These are phyloP conservation scores for Penicillium freii DNA, from an alignment of 2,329 filamentous ascomycete genomes.

Conservation along the genomic window DNA sequence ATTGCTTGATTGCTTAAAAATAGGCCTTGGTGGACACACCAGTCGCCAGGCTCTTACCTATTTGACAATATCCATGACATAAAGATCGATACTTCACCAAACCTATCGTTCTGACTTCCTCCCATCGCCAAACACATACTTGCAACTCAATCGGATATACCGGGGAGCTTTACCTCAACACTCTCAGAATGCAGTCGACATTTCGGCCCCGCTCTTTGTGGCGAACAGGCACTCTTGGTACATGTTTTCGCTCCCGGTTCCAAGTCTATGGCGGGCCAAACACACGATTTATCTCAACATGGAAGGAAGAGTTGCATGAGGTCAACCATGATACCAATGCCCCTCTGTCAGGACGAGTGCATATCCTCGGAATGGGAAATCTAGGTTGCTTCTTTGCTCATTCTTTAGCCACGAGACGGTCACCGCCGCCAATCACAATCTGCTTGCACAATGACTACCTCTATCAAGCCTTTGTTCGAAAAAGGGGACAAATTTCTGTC, in stretches of 20 bases:
- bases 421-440: constrained; percentile 72
- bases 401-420: constrained; percentile 60
- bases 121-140: background rate
- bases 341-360: constrained; percentile 54
- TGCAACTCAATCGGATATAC: constrained; percentile 1
- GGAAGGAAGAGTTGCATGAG: constrained; percentile 29
- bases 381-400: constrained; percentile 77
- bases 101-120: background rate
- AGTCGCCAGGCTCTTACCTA: background rate
- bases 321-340: constrained; percentile 19
- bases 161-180: constrained; percentile 18
- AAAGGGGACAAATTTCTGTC: constrained; percentile 35
- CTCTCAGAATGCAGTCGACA: constrained; percentile 39
- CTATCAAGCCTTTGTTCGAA: constrained; percentile 35
- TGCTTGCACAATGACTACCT: constrained; percentile 62
- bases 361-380: constrained; percentile 78
- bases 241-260: constrained; percentile 12
- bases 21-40: background rate
- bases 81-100: background rate
- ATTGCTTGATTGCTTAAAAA: background rate
- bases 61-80: background rate
- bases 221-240: constrained; percentile 26
- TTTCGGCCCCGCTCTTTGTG: constrained; percentile 33
- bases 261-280: background rate
- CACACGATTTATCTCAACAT: constrained; percentile 27